Evolutionary conservation across 331 rosid genomes (phyloP), one percentile per base, ranked within the genome.

Genomic region (Acacia concinna): DNA sequence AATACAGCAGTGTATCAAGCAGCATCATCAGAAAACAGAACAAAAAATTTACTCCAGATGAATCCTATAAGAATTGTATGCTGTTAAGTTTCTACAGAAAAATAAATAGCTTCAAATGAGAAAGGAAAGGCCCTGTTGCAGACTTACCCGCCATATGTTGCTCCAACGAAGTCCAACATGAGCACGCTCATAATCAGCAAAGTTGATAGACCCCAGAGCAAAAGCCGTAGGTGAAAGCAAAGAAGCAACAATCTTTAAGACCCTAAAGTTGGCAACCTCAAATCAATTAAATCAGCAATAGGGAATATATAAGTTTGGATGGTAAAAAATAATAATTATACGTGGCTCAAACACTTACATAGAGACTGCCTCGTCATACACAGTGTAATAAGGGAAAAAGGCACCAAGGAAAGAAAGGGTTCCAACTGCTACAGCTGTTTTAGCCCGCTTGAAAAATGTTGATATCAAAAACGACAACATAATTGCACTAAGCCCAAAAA

Each of bases 151-250:
- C 99, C 99, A 95, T 75, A 93, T 84, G 90, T 95, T 95, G 85
- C 92, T 93, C 99, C 99, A 95, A 35, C 97, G 97, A 81, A 95
- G 97, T 77, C 99, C 99, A 83, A 95, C 99, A 87, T 93, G 99
- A 73, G 98, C 99, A 73, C 97, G 97, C 88, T 95, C 99, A 83
- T 95, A 95, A 83, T 95, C 99, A 52, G 99, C 98, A 68, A 95
- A 93, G 88, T 93, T 95, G 78, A 95, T 68, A 25, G 99, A 95
- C 59, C 99, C 99, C 43, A 93, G 78, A 80, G 99, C 98, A 83
- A 95, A 95, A 78, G 99, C 98, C 1, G 93, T 91, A 66, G 99
- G 98, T 28, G 98, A 95, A 90, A 95, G 97, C 74, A 95, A 79
- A 71, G 98, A 95, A 70, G 97, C 96, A 85, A 84, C 32, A 78